Base-by-base conservation (phyloP, 129 eudicot species). In the Lonicera japonica region DNA sequence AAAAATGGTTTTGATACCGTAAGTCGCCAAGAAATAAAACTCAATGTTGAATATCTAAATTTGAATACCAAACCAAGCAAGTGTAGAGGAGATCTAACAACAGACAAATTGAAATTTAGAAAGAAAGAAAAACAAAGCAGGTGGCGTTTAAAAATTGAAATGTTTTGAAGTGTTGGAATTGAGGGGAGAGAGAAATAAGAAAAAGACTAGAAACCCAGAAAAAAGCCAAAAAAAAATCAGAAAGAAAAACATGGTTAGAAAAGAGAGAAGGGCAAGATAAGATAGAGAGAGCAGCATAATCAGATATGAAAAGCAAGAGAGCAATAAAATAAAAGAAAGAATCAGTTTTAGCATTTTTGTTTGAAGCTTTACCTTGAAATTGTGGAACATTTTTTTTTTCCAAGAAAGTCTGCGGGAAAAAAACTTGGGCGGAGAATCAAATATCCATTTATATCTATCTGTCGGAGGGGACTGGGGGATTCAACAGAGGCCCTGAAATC, bases 401-500 rank as follows among this genome's bases (percentile, higher is more conserved):
- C 36, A 29, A 29, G 36, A 29, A 29, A 29, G 36, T 29, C 4
- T 29, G 36, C 36, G 36, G 63, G 69, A 54, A 59, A n/a, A n/a
- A n/a, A 73, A 46, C 39, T 55, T 46, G 50, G 52, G 60, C 47
- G 25, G 45, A 13, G 56, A 63, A 18, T 46, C 24, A 16, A 48
- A n/a, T n/a, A 3, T 17, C 51, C 51, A n/a, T n/a, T n/a, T n/a
- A n/a, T 17, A 12, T 22, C 34, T 41, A 36, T 58, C 12, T 36
- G 47, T 19, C 54, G n/a, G 68, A 41, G 21, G 19, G 54, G 63
- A 60, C 69, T 61, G 61, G 80, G 54, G 36, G 67, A 69, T 75
- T 70, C 64, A 70, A 57, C 68, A 63, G 68, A 70, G 75, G 69
- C 66, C 78, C 75, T 67, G 80, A 79, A 74, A 71, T 70, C 71